Conservation (phyloP, 2,329 filamentous ascomycete genomes). For the Aspergillus ustus region DNA sequence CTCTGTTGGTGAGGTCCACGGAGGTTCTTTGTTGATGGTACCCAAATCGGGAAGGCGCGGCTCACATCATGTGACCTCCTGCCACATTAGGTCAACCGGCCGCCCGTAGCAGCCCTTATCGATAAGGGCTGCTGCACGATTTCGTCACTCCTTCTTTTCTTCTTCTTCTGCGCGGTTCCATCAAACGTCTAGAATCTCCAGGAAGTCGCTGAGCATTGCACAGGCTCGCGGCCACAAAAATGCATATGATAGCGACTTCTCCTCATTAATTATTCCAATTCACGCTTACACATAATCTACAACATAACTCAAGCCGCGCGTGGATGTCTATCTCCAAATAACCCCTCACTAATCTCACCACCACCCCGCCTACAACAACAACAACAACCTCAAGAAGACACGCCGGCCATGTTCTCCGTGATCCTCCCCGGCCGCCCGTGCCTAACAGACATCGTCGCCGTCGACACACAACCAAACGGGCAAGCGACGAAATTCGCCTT, state of each 20-base stretch:
- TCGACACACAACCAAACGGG: conserved; percentile 58
- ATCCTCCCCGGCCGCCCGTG: conserved; percentile 65
- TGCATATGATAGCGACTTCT: not conserved
- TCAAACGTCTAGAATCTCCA: conserved; percentile 21
- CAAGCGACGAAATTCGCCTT: conserved; percentile 68
- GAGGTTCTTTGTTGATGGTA: not conserved
- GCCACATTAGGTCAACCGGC: not conserved
- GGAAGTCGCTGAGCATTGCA: conserved; percentile 18
- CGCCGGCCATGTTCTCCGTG: conserved; percentile 61
- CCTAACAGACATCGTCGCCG: conserved; percentile 57
- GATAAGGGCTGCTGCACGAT: conserved; percentile 32
- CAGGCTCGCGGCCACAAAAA: conserved; percentile 3
- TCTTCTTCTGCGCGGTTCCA: conserved; percentile 34
- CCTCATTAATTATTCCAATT: not conserved
- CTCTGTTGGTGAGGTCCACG: not conserved
- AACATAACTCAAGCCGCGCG: not conserved
- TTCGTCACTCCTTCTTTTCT: conserved; percentile 29
- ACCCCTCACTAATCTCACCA: not conserved
- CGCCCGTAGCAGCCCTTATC: conserved; percentile 30
- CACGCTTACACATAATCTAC: not conserved
- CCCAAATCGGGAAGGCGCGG: not conserved
- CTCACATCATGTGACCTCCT: not conserved
- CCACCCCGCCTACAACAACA: too few species aligned
- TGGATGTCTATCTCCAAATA: not conserved
- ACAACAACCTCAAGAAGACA: not conserved